These are phyloP conservation scores for thale cress (Arabidopsis thaliana) DNA, from an alignment of 345 rosid genomes.

Conservation along the genomic window TAIR10.1 NC_003076.8:574001-574500, in stretches of 20 bases:
- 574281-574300: not conserved
- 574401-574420: constrained; percentile 5
- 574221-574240: not conserved
- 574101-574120: not conserved
- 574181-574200: not conserved
- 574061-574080: not conserved
- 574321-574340: constrained; percentile 14
- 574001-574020: not conserved
- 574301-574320: constrained; percentile 2
- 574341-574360: constrained; percentile 1
- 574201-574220: not conserved
- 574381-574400: constrained; percentile 11
- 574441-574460: not conserved
- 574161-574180: not conserved
- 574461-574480: constrained; percentile 32
- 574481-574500: constrained; percentile 40
- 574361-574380: not conserved
- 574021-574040: not conserved
- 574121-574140: not conserved
- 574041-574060: not conserved
- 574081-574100: not conserved
- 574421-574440: not conserved
- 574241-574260: not conserved
- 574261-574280: constrained; percentile 14
- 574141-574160: not conserved